Base-by-base conservation (phyloP, 108 stramenopile species). In the Nitzschia sp. region DNA sequence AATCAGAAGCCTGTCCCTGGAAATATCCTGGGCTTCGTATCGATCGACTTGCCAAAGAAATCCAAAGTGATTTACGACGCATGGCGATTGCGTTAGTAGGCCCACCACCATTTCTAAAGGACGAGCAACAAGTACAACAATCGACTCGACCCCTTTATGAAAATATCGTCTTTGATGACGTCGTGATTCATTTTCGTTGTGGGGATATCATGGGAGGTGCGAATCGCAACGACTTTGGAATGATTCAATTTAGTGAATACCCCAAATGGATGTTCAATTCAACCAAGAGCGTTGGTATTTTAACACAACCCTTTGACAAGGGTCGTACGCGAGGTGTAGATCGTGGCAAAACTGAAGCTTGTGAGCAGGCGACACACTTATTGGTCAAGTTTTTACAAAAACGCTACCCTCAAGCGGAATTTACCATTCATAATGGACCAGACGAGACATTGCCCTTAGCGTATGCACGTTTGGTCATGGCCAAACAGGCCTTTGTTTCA, bases 141-240 rank as follows among this genome's bases (percentile, higher is more conserved):
- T 6, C 53, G 38, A 42, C 6, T 9, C 38, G 32, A 53, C 70
- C 71, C 18, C 31, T 72, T 1, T 53, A 71, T 8, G 70, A 65
- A 9, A 55, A 47, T 54, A 34, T 68, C 5, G 34, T 46, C 17
- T 24, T 79, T 27, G 78, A 79, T 67, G 78, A 79, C 28, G 78
- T 70, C 28, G 78, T 54, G 0, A 60, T 79, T 49, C 78, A 79
- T 46, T 79, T 79, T 66, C 78, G 78, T 17, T 79, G 78, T 56
- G 78, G 78, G 21, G 78, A 79, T 70, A 54, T 79, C 26, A 62
- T 79, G 30, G 57, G 56, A 8, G 68, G 62, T 0, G 51, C 54
- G 13, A 23, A 28, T 19, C 26, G 67, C 17, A 15, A 13, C 29
- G 68, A 74, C 49, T 79, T 59, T 74, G 73, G 78, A 42, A 60